Evolutionary conservation across 176 grass and related monocot species (phyloP).

Genomic region (Calamus simplicifolius): DNA sequence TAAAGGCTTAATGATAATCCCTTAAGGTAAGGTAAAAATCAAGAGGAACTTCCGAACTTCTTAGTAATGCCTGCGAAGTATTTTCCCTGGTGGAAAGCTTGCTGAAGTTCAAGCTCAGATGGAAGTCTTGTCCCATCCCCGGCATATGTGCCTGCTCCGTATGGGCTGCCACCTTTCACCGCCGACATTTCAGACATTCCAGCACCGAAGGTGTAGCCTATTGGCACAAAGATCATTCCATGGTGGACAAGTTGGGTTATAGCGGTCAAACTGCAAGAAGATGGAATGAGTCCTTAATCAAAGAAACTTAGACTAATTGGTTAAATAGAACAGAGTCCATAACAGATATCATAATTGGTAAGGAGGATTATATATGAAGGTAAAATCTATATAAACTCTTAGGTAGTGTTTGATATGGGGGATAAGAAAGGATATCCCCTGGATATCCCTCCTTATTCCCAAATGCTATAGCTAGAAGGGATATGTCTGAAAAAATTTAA

Average conservation of each 20-base stretch:
- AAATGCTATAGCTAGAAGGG: no score
- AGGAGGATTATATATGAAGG: no score
- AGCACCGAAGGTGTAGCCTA: slow-evolving; percentile 69
- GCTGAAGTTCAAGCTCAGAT: slow-evolving; percentile 53
- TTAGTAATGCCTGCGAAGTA: slow-evolving; percentile 64
- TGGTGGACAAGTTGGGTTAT: slow-evolving; percentile 72
- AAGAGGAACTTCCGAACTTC: slow-evolving; percentile 51
- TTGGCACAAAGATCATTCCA: slow-evolving; percentile 73
- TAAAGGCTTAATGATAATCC: no score
- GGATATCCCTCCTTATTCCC: no score
- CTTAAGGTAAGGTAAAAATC: background rate
- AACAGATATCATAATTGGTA: no score
- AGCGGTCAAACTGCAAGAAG: slow-evolving; percentile 39
- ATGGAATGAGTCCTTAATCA: background rate
- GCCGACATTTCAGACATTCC: slow-evolving; percentile 65
- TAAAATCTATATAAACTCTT: no score
- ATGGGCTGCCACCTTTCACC: slow-evolving; percentile 60
- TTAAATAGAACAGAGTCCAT: no score
- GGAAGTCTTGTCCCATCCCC: slow-evolving; percentile 58
- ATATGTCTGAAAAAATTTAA: no score
- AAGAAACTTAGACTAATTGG: no score
- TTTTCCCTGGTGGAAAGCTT: slow-evolving; percentile 70
- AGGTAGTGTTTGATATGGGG: no score
- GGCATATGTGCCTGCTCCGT: slow-evolving; percentile 55
- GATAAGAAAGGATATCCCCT: no score